phyloP scores from a whole-genome alignment of 768 basidiomycete genomes.

The Leucocoprinus leucothites region DNA sequence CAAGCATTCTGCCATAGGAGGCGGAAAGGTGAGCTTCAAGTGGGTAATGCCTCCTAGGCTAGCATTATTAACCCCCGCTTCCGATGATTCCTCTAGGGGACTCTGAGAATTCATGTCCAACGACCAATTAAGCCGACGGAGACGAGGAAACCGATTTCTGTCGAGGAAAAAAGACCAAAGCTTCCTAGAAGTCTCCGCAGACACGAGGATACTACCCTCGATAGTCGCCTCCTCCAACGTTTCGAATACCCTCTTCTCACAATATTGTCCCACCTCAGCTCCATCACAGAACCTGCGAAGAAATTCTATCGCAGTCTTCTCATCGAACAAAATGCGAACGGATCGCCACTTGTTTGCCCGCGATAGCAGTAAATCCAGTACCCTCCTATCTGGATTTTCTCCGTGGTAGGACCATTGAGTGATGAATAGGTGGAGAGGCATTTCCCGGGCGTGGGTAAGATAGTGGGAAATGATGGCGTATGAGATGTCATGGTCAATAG shows the following conservation, averaged over 20 bases:
- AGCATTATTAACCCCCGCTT: neutral
- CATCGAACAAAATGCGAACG: slow-evolving; percentile 6
- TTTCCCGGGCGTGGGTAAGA: neutral
- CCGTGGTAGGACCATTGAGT: neutral
- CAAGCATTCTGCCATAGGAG: slow-evolving; percentile 1
- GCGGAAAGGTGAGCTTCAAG: neutral
- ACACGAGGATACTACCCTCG: neutral
- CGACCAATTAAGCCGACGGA: slow-evolving; percentile 2
- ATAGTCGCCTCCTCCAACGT: neutral
- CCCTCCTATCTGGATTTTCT: neutral
- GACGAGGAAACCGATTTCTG: neutral
- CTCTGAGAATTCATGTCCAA: neutral
- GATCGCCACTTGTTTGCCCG: neutral
- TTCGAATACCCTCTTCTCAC: neutral
- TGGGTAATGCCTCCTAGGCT: neutral
- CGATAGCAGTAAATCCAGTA: neutral
- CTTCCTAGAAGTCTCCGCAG: neutral
- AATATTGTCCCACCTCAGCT: neutral
- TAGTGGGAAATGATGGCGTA: slow-evolving; percentile 4
- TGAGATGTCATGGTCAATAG: neutral
- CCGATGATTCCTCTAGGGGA: neutral
- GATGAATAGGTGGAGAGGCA: neutral
- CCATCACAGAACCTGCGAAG: neutral
- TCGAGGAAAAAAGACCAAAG: slow-evolving; percentile 7
- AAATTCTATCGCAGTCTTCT: neutral